phyloP scores from a whole-genome alignment of 345 rosid genomes.

The Carallia brachiata region DNA sequence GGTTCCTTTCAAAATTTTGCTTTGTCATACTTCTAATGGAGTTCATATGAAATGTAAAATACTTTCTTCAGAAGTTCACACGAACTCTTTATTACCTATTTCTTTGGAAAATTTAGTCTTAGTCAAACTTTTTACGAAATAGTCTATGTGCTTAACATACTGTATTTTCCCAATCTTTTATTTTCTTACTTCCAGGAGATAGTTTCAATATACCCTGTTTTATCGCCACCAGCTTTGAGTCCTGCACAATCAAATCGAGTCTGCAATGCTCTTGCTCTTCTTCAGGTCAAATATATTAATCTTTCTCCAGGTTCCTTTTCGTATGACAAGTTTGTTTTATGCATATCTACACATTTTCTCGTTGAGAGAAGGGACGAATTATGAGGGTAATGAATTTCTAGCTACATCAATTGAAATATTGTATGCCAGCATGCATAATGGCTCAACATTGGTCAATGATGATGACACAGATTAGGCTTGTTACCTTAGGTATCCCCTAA shows the following conservation, averaged over 20 bases:
- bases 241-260: conserved; percentile 96
- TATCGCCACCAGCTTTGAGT: conserved; percentile 83
- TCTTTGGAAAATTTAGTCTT: not conserved
- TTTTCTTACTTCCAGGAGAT: conserved; percentile 65
- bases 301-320: not conserved
- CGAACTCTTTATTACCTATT: not conserved
- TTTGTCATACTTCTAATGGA: not conserved
- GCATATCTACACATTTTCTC: not conserved
- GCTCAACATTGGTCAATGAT: conserved; percentile 5
- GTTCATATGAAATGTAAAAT: conserved; percentile 1
- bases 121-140: not conserved
- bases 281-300: conserved; percentile 56
- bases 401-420: not conserved
- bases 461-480: too few species aligned
- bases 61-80: not conserved
- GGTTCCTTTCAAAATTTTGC: too few species aligned
- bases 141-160: not conserved
- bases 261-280: conserved; percentile 97
- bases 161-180: not conserved
- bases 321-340: conserved; percentile 2
- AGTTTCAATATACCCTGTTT: conserved; percentile 91
- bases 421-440: not conserved
- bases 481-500: not conserved
- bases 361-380: not conserved
- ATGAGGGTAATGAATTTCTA: not conserved